Evolutionary conservation across 2,329 filamentous ascomycete genomes (phyloP), one percentile per base, ranked within the genome.

Genomic region (Fusarium tjaetaba): DNA sequence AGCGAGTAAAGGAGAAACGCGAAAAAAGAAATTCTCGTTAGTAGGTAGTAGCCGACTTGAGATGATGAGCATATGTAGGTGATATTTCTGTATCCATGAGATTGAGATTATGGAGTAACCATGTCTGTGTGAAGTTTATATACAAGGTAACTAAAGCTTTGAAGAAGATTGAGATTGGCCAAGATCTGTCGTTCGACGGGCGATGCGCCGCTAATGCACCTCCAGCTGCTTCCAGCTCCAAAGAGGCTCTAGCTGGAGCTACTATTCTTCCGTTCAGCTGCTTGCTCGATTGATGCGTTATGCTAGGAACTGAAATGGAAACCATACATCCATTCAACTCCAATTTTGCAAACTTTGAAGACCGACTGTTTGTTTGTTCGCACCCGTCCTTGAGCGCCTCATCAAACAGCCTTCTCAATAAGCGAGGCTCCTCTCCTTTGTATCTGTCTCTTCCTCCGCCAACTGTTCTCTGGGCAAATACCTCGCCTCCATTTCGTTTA

Each of bases 221-320:
- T 36, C 34, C 34, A 36, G 34, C 34, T 63, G 42, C 61, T 51
- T 61, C 20, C 45, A 68, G 61, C 58, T 58, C 52, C 16, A 45
- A 61, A 52, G 70, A 69, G 59, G 64, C 70, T 71, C 60, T 61
- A 66, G 65, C 67, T 70, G 73, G 73, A 75, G 73, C 73, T 74
- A 66, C 73, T 70, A 36, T 75, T 75, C 28, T 76, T 73, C 73
- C 72, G 70, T 68, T 62, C 58, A 68, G 73, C 61, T 65, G 65
- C 52, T 71, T 66, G 52, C 39, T 62, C 65, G 58, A 42, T 48
- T 56, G 49, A 62, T 43, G 46, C 36, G 53, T 42, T 64, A 42
- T 57, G 51, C 41, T 56, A 36, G 34, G 26, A 22, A 39, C 43
- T 32, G 49, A 38, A 55, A 38, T 28, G 34, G 51, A 20, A 38